Conservation (phyloP, 768 basidiomycete genomes). For the Lactifluus pinguis region DNA sequence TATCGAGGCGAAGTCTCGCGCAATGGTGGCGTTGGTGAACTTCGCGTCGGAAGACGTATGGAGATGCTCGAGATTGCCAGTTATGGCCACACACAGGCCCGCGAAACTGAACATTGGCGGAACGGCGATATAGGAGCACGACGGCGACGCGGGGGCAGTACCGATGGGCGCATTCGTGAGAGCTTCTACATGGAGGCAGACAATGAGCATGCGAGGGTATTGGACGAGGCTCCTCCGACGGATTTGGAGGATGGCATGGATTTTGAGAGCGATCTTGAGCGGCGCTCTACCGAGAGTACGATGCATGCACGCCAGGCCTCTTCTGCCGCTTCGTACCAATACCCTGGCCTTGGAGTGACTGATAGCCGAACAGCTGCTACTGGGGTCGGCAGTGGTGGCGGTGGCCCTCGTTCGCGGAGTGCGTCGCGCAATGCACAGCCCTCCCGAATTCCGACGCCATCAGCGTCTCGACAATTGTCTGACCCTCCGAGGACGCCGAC, state of each 20-base stretch:
- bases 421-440: slow-evolving; percentile 13
- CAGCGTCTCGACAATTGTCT: slow-evolving; percentile 32
- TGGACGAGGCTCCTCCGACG: slow-evolving; percentile 69
- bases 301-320: neutral
- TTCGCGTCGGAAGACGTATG: slow-evolving; percentile 60
- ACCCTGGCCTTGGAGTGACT: slow-evolving; percentile 5
- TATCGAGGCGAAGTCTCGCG: slow-evolving; percentile 80
- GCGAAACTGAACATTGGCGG: slow-evolving; percentile 24
- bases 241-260: slow-evolving; percentile 57
- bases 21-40: slow-evolving; percentile 83
- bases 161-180: slow-evolving; percentile 42
- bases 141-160: slow-evolving; percentile 50
- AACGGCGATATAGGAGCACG: slow-evolving; percentile 7
- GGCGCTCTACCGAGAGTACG: neutral
- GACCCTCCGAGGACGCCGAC: slow-evolving; percentile 38
- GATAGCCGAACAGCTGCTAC: slow-evolving; percentile 4
- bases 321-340: slow-evolving; percentile 3
- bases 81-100: slow-evolving; percentile 49
- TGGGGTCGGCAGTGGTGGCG: neutral
- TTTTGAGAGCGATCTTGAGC: slow-evolving; percentile 15
- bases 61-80: slow-evolving; percentile 88
- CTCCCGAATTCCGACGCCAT: slow-evolving; percentile 18
- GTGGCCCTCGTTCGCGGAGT: slow-evolving; percentile 12
- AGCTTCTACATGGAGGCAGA: slow-evolving; percentile 62
- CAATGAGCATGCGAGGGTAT: slow-evolving; percentile 44